Evolutionary conservation across 176 grass and related monocot genomes (phyloP).

Genomic region (Oryza australiensis): DNA sequence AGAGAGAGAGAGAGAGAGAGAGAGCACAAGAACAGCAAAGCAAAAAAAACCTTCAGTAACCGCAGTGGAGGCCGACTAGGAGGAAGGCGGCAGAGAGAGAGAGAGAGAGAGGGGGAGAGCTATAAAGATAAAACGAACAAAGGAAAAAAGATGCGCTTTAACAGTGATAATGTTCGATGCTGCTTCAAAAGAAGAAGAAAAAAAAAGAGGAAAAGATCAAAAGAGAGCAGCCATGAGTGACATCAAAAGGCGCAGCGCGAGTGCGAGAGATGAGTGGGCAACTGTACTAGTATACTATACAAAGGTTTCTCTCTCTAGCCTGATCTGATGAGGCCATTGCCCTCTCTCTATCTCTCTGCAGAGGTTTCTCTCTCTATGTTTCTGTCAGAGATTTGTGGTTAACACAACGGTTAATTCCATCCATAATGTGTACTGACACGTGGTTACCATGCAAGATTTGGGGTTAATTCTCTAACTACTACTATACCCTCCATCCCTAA

Average conservation of each 20-base stretch:
- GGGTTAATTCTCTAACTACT: neutral
- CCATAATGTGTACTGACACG: neutral
- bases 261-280: constrained; percentile 41
- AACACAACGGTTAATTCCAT: neutral
- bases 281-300: constrained; percentile 6
- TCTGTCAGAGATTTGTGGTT: neutral
- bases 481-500: too few relatives aligned
- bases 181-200: neutral
- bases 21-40: neutral
- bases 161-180: neutral
- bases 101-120: too few relatives aligned
- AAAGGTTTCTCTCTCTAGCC: neutral
- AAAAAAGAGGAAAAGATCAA: constrained; percentile 27
- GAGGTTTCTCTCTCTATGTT: neutral
- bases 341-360: neutral
- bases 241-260: constrained; percentile 45
- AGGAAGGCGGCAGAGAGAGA: neutral
- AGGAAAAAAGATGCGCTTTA: constrained; percentile 23
- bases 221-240: constrained; percentile 24
- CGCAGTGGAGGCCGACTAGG: constrained; percentile 10
- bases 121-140: constrained; percentile 12
- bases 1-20: neutral
- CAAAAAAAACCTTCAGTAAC: constrained; percentile 29
- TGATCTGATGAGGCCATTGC: too few relatives aligned
- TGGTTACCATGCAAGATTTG: neutral